Evolutionary conservation across 495 filamentous ascomycete species (phyloP).

Genomic region (Hypoxylon subgilvum): DNA sequence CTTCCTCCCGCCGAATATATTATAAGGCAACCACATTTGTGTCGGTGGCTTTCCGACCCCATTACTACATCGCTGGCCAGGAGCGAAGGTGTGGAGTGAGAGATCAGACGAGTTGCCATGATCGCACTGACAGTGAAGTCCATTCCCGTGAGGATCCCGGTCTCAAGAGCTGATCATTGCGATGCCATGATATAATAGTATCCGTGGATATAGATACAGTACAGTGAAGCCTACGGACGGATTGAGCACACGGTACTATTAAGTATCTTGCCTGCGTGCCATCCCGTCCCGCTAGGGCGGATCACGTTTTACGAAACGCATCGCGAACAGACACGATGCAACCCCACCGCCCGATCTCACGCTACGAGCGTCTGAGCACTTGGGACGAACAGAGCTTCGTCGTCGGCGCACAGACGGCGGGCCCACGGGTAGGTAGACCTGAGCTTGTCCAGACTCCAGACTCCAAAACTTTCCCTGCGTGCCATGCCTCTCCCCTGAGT

Average conservation of each 20-base stretch:
- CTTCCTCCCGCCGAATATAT: too few relatives aligned
- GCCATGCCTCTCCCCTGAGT: constrained; percentile 2
- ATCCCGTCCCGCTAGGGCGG: constrained; percentile 15
- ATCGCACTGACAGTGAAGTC: constrained; percentile 4
- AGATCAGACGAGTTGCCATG: background rate
- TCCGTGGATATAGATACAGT: too few relatives aligned
- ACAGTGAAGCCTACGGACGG: background rate
- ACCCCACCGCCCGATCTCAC: background rate
- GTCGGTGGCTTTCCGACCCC: too few relatives aligned
- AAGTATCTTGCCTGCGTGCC: background rate
- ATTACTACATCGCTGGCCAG: background rate
- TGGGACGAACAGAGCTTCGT: constrained; percentile 9
- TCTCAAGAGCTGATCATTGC: constrained; percentile 6
- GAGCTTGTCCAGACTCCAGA: too few relatives aligned
- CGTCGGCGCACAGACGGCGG: constrained; percentile 22
- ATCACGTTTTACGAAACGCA: constrained; percentile 10
- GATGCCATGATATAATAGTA: too few relatives aligned
- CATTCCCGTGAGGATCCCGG: constrained; percentile 13
- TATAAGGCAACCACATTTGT: too few relatives aligned
- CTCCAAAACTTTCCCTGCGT: background rate
- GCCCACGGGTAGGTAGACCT: too few relatives aligned
- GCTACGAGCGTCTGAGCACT: constrained; percentile 20
- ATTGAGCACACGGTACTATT: background rate
- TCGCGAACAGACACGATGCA: constrained; percentile 12
- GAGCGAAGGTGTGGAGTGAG: background rate